A percentile compares a stretch with the other conserved stretches of the same genome.
Evolutionary conservation across 768 basidiomycete genomes (phyloP).

Genomic region (Xanthoconium purpureum): DNA sequence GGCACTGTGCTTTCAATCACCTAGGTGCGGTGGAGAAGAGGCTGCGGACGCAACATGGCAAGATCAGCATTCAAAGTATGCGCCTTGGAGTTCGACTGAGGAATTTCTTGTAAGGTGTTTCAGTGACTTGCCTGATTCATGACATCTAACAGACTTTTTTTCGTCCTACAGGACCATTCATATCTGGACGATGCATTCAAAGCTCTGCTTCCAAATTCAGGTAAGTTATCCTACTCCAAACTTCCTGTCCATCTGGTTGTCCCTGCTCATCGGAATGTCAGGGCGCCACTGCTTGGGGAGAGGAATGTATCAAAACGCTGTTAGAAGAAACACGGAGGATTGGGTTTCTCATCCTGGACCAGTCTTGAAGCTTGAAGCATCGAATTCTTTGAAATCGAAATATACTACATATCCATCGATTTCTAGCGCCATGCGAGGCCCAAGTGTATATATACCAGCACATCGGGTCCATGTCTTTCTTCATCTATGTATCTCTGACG

Average conservation of each 20-base stretch:
- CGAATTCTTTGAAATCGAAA: background rate
- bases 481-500: too few relatives aligned
- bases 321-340: slow-evolving; percentile 18
- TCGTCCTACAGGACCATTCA: slow-evolving; percentile 6
- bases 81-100: slow-evolving; percentile 11
- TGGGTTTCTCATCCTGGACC: slow-evolving; percentile 9
- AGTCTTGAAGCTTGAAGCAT: background rate
- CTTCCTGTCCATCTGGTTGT: background rate
- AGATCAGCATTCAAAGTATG: slow-evolving; percentile 1
- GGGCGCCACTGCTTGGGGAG: slow-evolving; percentile 22
- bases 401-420: too few relatives aligned
- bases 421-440: too few relatives aligned
- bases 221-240: background rate
- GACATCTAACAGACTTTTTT: too few relatives aligned
- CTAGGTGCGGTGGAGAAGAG: slow-evolving; percentile 12
- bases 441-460: too few relatives aligned
- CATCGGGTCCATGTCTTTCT: too few relatives aligned
- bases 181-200: slow-evolving; percentile 21
- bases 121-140: too few relatives aligned
- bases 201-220: slow-evolving; percentile 10
- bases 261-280: background rate
- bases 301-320: slow-evolving; percentile 12
- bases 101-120: slow-evolving; percentile 8
- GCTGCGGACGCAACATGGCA: slow-evolving; percentile 3
- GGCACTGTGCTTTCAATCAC: slow-evolving; percentile 14